Evolutionary conservation across 257 asterid species (phyloP).

Genomic region (Cordia subcordata): DNA sequence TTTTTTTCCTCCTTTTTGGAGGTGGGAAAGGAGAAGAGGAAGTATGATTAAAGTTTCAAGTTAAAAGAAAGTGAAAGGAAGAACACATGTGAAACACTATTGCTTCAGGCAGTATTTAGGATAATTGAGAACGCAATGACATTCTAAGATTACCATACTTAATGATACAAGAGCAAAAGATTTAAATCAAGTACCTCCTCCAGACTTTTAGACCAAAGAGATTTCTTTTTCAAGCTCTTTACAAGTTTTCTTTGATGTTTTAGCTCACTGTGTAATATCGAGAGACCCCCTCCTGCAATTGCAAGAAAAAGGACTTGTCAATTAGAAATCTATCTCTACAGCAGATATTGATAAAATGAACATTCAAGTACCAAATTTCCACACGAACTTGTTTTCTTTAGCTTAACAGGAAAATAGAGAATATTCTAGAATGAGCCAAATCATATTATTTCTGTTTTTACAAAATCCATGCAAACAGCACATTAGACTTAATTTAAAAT

Average conservation of each 20-base stretch:
- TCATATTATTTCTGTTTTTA: too few species aligned
- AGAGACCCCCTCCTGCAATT: constrained; percentile 70
- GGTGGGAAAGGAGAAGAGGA: not conserved
- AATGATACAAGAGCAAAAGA: constrained; percentile 5
- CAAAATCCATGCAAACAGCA: too few species aligned
- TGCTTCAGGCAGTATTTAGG: constrained; percentile 4
- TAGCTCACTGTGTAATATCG: constrained; percentile 77
- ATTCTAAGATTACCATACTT: not conserved
- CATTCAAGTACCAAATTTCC: not conserved
- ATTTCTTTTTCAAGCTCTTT: constrained; percentile 86
- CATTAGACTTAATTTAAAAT: too few species aligned
- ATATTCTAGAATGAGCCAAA: not conserved
- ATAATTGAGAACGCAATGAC: not conserved
- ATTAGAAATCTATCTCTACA: constrained; percentile 3
- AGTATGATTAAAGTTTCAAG: too few species aligned
- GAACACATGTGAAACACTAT: not conserved
- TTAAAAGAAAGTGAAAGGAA: too few species aligned
- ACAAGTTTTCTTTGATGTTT: constrained; percentile 90
- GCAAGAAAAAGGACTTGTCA: constrained; percentile 9
- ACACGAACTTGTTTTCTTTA: too few species aligned
- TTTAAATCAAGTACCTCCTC: constrained; percentile 68
- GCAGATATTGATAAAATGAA: constrained; percentile 2
- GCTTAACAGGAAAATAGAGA: not conserved
- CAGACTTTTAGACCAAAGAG: constrained; percentile 92
- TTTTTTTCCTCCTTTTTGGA: too few species aligned